Percentiles rank a stretch among this genome's conserved stretches.
phyloP scores from a whole-genome alignment of 129 eudicot species.

The carrot (Daucus carota) region DNA sequence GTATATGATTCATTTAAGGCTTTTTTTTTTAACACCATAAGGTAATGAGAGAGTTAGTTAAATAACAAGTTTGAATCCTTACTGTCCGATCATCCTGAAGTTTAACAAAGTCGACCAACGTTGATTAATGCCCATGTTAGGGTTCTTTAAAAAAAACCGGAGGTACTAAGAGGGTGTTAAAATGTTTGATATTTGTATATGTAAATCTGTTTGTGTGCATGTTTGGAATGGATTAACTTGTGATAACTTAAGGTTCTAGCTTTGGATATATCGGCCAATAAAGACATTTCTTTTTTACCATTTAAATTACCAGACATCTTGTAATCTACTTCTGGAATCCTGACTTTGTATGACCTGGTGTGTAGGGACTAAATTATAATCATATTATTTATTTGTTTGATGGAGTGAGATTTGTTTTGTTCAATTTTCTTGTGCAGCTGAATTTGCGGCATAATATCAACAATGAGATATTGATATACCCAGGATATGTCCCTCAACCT shows the following conservation, averaged over 20 bases:
- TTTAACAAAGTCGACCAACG: not conserved
- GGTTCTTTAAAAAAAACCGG: too few relatives aligned
- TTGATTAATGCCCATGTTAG: not conserved
- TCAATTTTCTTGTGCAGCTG: slow-evolving; percentile 42
- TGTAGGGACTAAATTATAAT: not conserved
- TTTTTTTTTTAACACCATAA: not conserved
- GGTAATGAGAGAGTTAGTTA: not conserved
- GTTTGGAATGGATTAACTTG: not conserved
- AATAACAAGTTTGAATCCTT: not conserved
- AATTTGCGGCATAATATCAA: slow-evolving; percentile 72
- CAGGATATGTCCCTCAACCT: slow-evolving; percentile 69
- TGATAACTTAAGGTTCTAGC: not conserved
- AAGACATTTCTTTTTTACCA: not conserved
- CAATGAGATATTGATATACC: slow-evolving; percentile 67
- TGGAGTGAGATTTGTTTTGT: not conserved
- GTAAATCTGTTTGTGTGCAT: not conserved
- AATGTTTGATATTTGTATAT: not conserved
- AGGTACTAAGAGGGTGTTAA: not conserved
- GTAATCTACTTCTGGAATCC: slow-evolving; percentile 4
- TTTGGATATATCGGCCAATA: not conserved
- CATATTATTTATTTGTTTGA: slow-evolving; percentile 1
- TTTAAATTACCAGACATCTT: not conserved
- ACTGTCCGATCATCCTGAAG: not conserved
- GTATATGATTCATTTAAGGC: not conserved
- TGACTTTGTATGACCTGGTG: not conserved